Evolutionary conservation across 202 grass and related monocot species (phyloP), one percentile per base, ranked within the genome.

Genomic region (Bolboschoenoplectus hybrid): DNA sequence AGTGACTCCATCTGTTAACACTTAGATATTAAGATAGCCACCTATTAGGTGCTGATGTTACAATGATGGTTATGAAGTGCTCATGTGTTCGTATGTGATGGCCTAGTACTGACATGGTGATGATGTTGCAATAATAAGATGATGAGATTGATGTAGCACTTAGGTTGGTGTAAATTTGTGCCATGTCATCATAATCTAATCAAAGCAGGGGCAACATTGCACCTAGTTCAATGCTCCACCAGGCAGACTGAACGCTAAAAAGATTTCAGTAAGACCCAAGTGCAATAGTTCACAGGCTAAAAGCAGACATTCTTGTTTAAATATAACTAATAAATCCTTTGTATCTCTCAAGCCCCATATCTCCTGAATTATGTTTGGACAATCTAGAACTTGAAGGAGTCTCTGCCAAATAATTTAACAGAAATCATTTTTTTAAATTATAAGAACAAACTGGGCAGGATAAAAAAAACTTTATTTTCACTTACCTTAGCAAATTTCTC

Each of bases 401-500:
- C 34, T 78, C 74, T 57, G 50, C 50, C 34, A 40, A n/a, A 39
- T n/a, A 17, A 58, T 78, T 78, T 3, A 49, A 73, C 1, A 45
- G 43, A 14, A 72, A 44, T 17, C 6, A 43, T 17, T n/a, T 20
- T 26, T 72, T 72, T 14, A 9, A 45, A 72, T 72, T 20, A 44
- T 17, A 49, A 74, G 20, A 76, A 76, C 13, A 44, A 70, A 26
- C 26, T 26, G 26, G 26, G 26, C 26, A 26, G 26, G 26, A 26
- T 26, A 26, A 14, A 14, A 71, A 46, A 6, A 73, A 32, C 69
- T 50, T 74, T 47, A 50, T 80, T 57, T 80, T 61, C 5, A 57
- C 40, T 61, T 39, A 67, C 81, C 64, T 84, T 84, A 17, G 65
- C 36, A 39, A 70, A 55, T 53, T 84, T 84, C 47, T 66, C 26